phyloP scores from a whole-genome alignment of 306 rosid genomes.

The Lagenaria siceraria region DNA sequence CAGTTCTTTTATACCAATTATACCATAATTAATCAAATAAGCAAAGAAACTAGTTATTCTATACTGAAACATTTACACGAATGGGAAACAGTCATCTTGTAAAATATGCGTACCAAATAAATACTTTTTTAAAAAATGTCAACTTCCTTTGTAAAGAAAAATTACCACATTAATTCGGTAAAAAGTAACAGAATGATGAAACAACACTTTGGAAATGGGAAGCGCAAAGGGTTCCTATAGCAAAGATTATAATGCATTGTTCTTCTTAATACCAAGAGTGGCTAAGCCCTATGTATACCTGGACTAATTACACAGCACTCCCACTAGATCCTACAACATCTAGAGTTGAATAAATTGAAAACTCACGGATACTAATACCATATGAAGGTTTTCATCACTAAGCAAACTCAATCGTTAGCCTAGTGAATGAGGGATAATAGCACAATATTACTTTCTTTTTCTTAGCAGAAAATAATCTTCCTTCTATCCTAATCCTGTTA shows the following conservation, averaged over 20 bases:
- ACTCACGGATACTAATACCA: not conserved
- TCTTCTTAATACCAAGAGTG: not conserved
- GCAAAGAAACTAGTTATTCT: not conserved
- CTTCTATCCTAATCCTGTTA: not conserved
- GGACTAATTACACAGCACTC: not conserved
- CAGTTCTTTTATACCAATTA: not conserved
- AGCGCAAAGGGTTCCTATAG: not conserved
- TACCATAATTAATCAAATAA: not conserved
- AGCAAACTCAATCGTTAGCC: not conserved
- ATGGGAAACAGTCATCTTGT: not conserved
- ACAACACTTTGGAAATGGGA: not conserved
- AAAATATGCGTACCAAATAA: not conserved
- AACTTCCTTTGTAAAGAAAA: not conserved
- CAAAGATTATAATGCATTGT: not conserved
- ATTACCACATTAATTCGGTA: not conserved
- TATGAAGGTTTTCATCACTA: not conserved
- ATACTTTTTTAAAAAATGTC: not conserved
- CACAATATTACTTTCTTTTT: not conserved
- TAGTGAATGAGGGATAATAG: not conserved
- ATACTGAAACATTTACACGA: not conserved
- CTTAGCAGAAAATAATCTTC: not conserved
- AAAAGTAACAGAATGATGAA: not conserved
- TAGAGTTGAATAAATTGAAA: not conserved
- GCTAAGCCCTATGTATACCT: not conserved
- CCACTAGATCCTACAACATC: not conserved